Percentiles rank a stretch among this genome's conserved stretches.
These are phyloP conservation scores for Sonneratia caseolaris DNA, from an alignment of 345 rosid genomes.

Conservation along the genomic window DNA sequence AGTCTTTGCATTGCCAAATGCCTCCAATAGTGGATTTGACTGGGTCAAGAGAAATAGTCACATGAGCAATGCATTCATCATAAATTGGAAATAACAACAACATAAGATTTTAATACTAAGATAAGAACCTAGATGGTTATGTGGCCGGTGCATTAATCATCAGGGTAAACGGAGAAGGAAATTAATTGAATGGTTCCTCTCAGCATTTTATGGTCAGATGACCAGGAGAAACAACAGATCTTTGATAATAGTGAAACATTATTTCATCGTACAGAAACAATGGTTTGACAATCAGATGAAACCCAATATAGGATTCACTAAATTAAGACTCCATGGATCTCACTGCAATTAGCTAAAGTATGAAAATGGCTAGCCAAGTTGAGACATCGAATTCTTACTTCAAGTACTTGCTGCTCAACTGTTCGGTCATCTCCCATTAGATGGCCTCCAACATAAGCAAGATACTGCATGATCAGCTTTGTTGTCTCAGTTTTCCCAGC, in stretches of 20 bases:
- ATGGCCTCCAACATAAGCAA: conserved; percentile 95
- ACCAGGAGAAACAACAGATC: background rate
- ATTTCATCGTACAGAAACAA: background rate
- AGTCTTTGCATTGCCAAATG: conserved; percentile 97
- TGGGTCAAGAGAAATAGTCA: conserved; percentile 21
- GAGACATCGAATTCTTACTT: conserved; percentile 39
- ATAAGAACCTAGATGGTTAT: no score
- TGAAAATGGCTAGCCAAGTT: background rate
- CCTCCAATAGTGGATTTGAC: conserved; percentile 99
- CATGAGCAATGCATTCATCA: conserved; percentile 6
- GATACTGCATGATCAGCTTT: conserved; percentile 93
- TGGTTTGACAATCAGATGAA: background rate
- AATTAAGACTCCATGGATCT: background rate
- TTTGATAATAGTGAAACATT: background rate
- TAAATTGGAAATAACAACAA: conserved; percentile 1
- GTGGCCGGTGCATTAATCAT: background rate
- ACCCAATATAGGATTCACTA: background rate
- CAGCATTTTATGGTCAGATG: background rate
- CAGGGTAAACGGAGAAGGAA: background rate
- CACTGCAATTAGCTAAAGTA: background rate
- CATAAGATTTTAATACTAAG: no score
- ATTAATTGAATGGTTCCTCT: background rate
- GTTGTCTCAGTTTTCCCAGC: conserved; percentile 99
- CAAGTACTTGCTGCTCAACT: conserved; percentile 98
- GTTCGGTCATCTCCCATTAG: conserved; percentile 54